Base-by-base conservation (phyloP, 495 filamentous ascomycete genomes). In the Aspergillus avenaceus region DNA sequence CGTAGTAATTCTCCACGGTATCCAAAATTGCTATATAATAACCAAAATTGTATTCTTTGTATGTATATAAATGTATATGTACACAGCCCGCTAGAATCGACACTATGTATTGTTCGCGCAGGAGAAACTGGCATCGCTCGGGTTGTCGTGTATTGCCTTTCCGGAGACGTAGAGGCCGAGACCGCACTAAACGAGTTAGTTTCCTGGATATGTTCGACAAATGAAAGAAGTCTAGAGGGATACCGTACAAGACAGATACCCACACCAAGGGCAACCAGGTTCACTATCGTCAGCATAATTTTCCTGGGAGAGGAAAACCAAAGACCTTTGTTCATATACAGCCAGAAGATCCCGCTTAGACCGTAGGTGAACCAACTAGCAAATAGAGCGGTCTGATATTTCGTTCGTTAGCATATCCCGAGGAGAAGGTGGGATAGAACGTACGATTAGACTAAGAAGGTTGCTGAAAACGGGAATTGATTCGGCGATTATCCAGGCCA, bases 391-490 rank as follows among this genome's bases (percentile, higher is more conserved):
- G 71, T 70, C 64, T 74, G 56, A 11, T 63, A 41, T 28, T 50
- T 26, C 18, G 32, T 24, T 21, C 29, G 23, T 37, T 19, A 16
- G 1, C 4, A 13, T 6, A 48, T 38, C 29, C 84, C 56, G 36
- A 82, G 54, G 26, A 41, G 5, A 41, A 19, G 75, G 21, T 4
- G 65, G 53, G 23, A 19, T 11, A 9, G 22, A 8, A 62, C 60
- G n/a, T 47, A 72, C 69, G 24, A 79, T 76, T 51, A 81, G 47
- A 31, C 71, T 73, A 16, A 90, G 66, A 45, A 90, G 62, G 44
- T 81, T 75, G 56, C 77, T 82, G 69, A 90, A 90, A 56, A 86
- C 80, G 0, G 87, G 87, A 23, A 90, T 86, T 1, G 83, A 79
- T 49, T 82, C 75, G 8, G 86, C 84, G 56, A 91, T 83, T 50